These are phyloP conservation scores for Paramecium sonneborni DNA, from an alignment of 73 alveolate genomes.

Conservation along the genomic window DNA sequence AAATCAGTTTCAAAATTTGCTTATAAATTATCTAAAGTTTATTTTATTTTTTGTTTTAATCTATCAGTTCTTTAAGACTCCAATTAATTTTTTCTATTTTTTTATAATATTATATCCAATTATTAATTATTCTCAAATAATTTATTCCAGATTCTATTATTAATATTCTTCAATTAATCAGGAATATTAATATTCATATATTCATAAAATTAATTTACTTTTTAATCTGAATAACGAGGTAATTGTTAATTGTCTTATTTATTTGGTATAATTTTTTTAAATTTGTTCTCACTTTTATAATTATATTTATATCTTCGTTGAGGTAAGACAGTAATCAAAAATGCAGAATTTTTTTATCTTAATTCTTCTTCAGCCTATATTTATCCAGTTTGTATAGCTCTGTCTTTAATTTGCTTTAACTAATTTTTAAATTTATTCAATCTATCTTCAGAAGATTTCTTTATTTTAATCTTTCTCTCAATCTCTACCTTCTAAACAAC, in stretches of 20 bases:
- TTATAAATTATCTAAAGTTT: constrained; percentile 3
- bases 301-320: background rate
- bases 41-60: background rate
- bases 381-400: background rate
- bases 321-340: background rate
- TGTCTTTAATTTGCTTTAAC: background rate
- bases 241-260: background rate
- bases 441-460: background rate
- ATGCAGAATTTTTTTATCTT: constrained; percentile 10
- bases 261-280: background rate
- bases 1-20: constrained; percentile 16
- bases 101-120: background rate
- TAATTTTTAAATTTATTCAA: background rate
- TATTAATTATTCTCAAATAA: background rate
- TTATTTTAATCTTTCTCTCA: constrained; percentile 12
- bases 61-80: constrained; percentile 46
- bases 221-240: background rate
- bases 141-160: constrained; percentile 14
- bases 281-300: background rate
- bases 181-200: constrained; percentile 39
- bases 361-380: constrained; percentile 44
- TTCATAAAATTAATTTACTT: constrained; percentile 23
- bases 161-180: constrained; percentile 5
- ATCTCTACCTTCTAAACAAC: background rate
- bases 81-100: background rate